Base-by-base conservation (phyloP, 2,329 filamentous ascomycete species). In the Alternaria hordeiaustralica region DNA sequence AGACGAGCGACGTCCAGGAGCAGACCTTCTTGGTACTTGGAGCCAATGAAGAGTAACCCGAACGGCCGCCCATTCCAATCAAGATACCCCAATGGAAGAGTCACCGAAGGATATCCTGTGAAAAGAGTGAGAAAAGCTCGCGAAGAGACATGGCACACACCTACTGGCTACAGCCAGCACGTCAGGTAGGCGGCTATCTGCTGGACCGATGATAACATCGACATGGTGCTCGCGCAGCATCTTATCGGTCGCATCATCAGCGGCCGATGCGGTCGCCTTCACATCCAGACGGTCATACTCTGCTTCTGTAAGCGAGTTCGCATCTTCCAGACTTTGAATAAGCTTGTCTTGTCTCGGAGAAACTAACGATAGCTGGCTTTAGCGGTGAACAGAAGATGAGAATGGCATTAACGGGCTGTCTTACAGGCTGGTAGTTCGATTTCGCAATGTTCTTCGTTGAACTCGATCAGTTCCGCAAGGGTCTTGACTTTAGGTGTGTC, bases 371-470 rank as follows among this genome's bases (percentile, higher is more conserved):
- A 6, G n/a, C 0, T 41, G n/a, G 5, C 2, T 41, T 41, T 3
- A 18, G 36, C 3, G 0, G 5, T 41, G n/a, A 6, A 18, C 8
- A 41, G 8, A 0, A 41, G n/a, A 18, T 41, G n/a, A 18, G 4
- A 0, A 6, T 1, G 15, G 2, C 3, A 41, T 41, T 11, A 0
- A 0, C 2, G 1, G 8, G 5, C 2, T 10, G 15, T 15, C 36
- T 18, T 18, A 41, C 36, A 2, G 0, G 10, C 33, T 41, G 36
- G 36, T 41, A 41, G 6, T 0, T 41, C 36, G 8, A 41, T 18
- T 1, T 41, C 5, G 9, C 36, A 9, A 41, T 41, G 2, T 6
- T 3, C 1, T 18, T 41, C n/a, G n/a, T 18, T 41, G 36, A n/a
- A 41, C 0, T 41, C 1, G 9, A 41, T 41, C 3, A 41, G 3